Base-by-base conservation (phyloP, 192 early-diverging fungal species). In the Piromyces sp. region DNA sequence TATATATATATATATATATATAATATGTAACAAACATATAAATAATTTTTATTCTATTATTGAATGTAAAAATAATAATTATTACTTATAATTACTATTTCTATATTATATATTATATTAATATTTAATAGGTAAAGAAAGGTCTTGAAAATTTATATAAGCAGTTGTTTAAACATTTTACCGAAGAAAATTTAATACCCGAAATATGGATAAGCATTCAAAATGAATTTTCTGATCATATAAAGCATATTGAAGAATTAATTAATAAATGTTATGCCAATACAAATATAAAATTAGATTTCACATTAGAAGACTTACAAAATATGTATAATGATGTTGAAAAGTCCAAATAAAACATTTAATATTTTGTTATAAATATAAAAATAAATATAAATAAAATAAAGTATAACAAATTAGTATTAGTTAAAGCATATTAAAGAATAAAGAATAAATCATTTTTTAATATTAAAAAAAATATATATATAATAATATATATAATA, bases 131-230 rank as follows among this genome's bases (percentile, higher is more conserved):
- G 91, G 90, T 94, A 68, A 92, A 90, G 81, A 95, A 94, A 85
- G 89, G 91, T 30, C 83, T 99, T 78, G 93, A 95, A 83, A 84
- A 88, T 13, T 85, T 97, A 28, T 96, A 96, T 83, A 95, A 95
- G 80, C 92, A 94, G 31, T 95, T 99, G 5, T 96, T 97, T 78
- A 97, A 97, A 85, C 96, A 98, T 85, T 98, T 94, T 84, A 89
- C 93, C 7, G 94, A 96, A 28, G 94, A 94, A 31, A 88, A 88
- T 17, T 84, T 99, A 37, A 82, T 95, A 17, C 94, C 95, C 81
- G 93, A 97, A 15, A 92, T 97, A 0, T 98, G 97, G 96, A 87
- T 94, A 79, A 91, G 91, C 13, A 95, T 99, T 42, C 93, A 95
- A 79, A 93, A 96, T 81, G 96, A 96, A 30, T 90, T 95, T 79